Evolutionary conservation across 163 green algal species (phyloP), one percentile per base, ranked within the genome.

Genomic region (Coccomyxa subellipsoidea): DNA sequence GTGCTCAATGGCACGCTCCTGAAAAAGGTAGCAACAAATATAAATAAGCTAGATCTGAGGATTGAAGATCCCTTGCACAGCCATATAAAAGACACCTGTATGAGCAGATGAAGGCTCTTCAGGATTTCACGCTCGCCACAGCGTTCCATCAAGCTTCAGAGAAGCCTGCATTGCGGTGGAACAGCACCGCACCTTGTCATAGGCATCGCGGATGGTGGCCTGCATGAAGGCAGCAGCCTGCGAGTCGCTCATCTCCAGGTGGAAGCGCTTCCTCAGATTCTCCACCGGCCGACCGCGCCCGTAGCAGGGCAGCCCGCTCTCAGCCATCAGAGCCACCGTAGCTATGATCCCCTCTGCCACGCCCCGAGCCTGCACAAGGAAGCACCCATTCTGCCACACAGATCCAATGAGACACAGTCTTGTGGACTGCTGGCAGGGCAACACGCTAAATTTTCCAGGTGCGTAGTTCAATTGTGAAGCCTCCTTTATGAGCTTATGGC

Each of bases 281-380:
- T 85, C 83, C 10, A 99, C 75, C 0, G 96, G 93, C 9, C 90
- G 71, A 35, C 95, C 95, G 25, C 92, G 85, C 29, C 93, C 87
- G 80, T 96, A 99, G 90, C 96, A 99, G 7, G 96, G 96, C 82
- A 99, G 89, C 23, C 95, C 94, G 39, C 90, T 96, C n/a, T 97
- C 87, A 31, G 86, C 81, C 95, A 98, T 98, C 77, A 99, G 88
- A 0, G 87, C 83, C 27, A 98, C 93, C 0, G 89, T 91, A 6
- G 94, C 90, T 29, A 97, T 92, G 83, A 98, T 94, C 38, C 87
- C 88, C 53, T 95, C 92, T 10, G 94, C 92, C 7, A 94, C 87
- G 0, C 85, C 91, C 79, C 95, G 89, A 23, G 95, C 93, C 88
- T 94, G 85, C 37, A 77, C 35, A 23, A 32, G 1, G 4, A 21